Base-by-base conservation (phyloP, 1,139 yeast species). In the Debaryomyces coudertii region DNA sequence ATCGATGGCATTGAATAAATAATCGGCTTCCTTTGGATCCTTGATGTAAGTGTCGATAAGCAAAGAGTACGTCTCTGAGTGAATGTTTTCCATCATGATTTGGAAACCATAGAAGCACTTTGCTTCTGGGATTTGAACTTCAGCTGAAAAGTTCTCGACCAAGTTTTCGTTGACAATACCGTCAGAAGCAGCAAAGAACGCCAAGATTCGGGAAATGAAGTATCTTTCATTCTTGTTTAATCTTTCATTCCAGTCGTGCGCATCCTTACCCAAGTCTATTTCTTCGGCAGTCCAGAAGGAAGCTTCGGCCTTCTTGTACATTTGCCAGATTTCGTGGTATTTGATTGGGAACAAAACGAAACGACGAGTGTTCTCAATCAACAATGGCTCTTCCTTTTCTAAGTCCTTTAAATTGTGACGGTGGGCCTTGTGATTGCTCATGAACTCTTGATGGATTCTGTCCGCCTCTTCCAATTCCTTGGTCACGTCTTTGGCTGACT, bases 281-380 rank as follows among this genome's bases (percentile, higher is more conserved):
- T 93, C 99, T 76, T 93, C 99, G 46, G 99, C 97, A 43, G 99
- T 93, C 99, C 99, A 93, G 80, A 93, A 93, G 9, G 97, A 90
- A 20, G 99, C 98, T 77, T 93, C 99, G 36, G 98, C 97, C 74
- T 92, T 90, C 78, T 93, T 93, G 76, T 93, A 93, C 81, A 95
- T 93, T 69, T 92, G 96, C 98, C 99, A 93, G 63, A 95, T 88
- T 74, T 93, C 98, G 67, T 92, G 95, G 76, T 90, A 95, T 73
- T 89, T 88, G 73, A 93, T 90, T 54, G 99, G 99, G 84, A 93
- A 95, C 59, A 93, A 76, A 46, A 93, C 99, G 64, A 90, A 93
- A 65, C 99, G 85, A 65, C 83, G 83, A 57, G 81, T 83, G 80
- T 95, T 93, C 72, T 93, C 98, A 50, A 69, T 68, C 62, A 93